These are phyloP conservation scores for Hypoxylon intermedium DNA, from an alignment of 495 filamentous ascomycete genomes.

Conservation along the genomic window DNA sequence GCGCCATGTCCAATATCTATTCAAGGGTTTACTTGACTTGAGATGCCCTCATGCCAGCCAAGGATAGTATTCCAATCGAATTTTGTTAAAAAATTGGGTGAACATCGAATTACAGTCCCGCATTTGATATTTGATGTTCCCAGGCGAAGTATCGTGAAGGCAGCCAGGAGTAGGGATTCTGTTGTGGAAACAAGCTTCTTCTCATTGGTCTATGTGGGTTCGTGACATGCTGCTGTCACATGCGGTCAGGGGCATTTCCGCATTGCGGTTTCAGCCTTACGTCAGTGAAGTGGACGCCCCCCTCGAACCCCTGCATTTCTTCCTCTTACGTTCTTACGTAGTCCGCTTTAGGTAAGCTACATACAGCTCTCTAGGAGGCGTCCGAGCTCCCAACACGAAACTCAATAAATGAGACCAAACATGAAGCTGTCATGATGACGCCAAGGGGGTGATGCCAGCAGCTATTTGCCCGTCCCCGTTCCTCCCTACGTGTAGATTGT, in stretches of 20 bases:
- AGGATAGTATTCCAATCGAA: too few relatives aligned
- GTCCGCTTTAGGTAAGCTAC: background rate
- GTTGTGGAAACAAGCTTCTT: background rate
- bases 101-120: background rate
- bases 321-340: too few relatives aligned
- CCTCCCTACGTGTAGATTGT: background rate
- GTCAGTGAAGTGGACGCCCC: slow-evolving; percentile 9
- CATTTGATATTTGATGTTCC: background rate
- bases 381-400: slow-evolving; percentile 30
- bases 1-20: slow-evolving; percentile 16
- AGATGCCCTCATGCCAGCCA: too few relatives aligned
- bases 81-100: background rate
- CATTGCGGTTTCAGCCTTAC: slow-evolving; percentile 34
- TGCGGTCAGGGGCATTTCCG: slow-evolving; percentile 1
- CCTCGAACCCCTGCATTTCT: background rate
- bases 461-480: background rate
- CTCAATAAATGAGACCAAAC: slow-evolving; percentile 23
- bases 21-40: too few relatives aligned
- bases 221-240: background rate
- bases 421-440: slow-evolving; percentile 30
- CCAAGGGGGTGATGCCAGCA: slow-evolving; percentile 3
- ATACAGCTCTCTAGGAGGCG: background rate
- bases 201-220: slow-evolving; percentile 1
- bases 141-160: too few relatives aligned
- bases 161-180: background rate